These are phyloP conservation scores for Solanum sejunctum DNA, from an alignment of 257 asterid species.

Conservation along the genomic window DNA sequence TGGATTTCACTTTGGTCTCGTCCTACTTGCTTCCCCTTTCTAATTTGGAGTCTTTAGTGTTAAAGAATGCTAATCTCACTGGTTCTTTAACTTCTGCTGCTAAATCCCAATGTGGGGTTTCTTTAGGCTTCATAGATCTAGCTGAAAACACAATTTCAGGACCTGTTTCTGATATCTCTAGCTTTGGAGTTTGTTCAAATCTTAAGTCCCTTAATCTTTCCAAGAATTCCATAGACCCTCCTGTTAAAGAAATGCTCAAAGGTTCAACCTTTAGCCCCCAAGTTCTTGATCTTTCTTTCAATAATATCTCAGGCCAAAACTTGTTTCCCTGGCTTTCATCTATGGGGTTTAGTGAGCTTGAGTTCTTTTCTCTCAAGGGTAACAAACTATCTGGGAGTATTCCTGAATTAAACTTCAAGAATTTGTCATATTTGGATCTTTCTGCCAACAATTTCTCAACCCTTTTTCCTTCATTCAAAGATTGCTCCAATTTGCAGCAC, in stretches of 20 bases:
- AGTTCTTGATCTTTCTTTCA: conserved; percentile 73
- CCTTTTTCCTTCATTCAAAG: conserved; percentile 33
- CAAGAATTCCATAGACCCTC: conserved; percentile 43
- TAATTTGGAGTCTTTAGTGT: conserved; percentile 45
- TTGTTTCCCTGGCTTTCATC: conserved; percentile 49
- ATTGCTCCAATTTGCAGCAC: conserved; percentile 48
- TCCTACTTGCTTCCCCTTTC: conserved; percentile 29
- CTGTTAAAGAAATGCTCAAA: conserved; percentile 3
- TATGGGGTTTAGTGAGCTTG: conserved; percentile 30
- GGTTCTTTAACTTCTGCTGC: conserved; percentile 40
- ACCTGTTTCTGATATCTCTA: conserved; percentile 35
- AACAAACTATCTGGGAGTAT: conserved; percentile 39
- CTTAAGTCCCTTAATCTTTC: conserved; percentile 56
- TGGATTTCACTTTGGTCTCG: conserved; percentile 39
- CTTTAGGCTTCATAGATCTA: conserved; percentile 52
- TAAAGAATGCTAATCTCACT: conserved; percentile 41
- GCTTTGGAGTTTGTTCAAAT: conserved; percentile 46
- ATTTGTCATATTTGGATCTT: conserved; percentile 54
- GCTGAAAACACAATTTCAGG: conserved; percentile 68
- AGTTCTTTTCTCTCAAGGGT: conserved; percentile 47
- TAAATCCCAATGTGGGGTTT: conserved; percentile 27
- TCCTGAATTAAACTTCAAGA: conserved; percentile 32
- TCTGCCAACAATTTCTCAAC: conserved; percentile 58
- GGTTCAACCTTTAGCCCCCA: conserved; percentile 1
- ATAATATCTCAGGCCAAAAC: conserved; percentile 49